These are phyloP conservation scores for Echites panduratus DNA, from an alignment of 257 asterid genomes.

Conservation along the genomic window DNA sequence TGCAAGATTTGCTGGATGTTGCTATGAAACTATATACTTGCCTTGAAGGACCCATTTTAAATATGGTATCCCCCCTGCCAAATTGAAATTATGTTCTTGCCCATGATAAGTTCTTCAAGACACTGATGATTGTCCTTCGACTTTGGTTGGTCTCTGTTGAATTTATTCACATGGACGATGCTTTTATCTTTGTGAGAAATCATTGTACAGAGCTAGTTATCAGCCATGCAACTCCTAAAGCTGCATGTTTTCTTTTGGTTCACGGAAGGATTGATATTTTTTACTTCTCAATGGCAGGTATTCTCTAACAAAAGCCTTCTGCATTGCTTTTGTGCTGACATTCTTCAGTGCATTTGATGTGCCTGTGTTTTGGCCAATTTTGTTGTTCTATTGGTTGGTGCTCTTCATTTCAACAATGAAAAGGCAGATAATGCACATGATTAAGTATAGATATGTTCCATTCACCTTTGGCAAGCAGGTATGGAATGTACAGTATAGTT, in stretches of 20 bases:
- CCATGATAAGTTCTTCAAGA: not conserved
- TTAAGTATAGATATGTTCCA: constrained; percentile 87
- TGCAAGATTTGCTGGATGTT: not conserved
- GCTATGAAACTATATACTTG: not conserved
- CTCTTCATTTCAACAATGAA: constrained; percentile 87
- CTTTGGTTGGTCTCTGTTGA: not conserved
- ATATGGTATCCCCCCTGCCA: not conserved
- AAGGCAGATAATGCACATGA: constrained; percentile 98
- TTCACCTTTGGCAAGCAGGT: constrained; percentile 97
- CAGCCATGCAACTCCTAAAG: not conserved
- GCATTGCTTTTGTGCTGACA: constrained; percentile 72
- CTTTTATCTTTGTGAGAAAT: not conserved
- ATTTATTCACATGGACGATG: not conserved
- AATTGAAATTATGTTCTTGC: not conserved
- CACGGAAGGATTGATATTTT: constrained; percentile 16
- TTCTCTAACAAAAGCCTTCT: constrained; percentile 74
- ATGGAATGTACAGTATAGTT: not conserved
- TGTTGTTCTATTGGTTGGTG: constrained; percentile 84
- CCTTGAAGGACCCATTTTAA: not conserved
- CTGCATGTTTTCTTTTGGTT: constrained; percentile 1
- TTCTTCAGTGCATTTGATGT: constrained; percentile 94
- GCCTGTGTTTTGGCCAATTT: constrained; percentile 98
- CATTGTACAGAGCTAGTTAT: not conserved
- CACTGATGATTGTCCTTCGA: not conserved
- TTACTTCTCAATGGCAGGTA: constrained; percentile 48